A percentile compares a stretch with the other conserved stretches of the same genome.
phyloP scores from a whole-genome alignment of 129 eudicot genomes.

The Solidago caesia region DNA sequence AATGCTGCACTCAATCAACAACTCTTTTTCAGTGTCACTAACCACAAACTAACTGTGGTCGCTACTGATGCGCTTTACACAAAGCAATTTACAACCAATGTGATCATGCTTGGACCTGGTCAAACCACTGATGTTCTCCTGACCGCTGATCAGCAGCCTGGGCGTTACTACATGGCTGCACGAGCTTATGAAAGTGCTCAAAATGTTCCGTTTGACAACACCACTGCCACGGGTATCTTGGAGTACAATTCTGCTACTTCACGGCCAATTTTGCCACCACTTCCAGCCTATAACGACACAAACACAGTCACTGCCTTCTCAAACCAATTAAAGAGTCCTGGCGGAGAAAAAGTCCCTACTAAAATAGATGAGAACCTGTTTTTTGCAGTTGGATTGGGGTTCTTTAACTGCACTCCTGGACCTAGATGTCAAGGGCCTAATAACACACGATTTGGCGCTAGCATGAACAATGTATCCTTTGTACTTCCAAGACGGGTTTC shows the following conservation, averaged over 20 bases:
- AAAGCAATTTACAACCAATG: constrained; percentile 10
- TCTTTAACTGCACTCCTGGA: neutral
- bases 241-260: constrained; percentile 1
- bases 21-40: constrained; percentile 15
- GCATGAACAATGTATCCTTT: constrained; percentile 39
- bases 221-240: neutral
- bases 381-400: neutral
- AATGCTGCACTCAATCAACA: constrained; percentile 16
- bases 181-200: constrained; percentile 6
- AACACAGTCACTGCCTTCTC: neutral
- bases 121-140: constrained; percentile 5
- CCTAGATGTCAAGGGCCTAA: constrained; percentile 7
- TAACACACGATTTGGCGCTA: neutral
- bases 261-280: neutral
- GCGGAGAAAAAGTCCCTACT: neutral
- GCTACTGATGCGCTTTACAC: neutral
- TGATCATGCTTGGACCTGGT: constrained; percentile 23
- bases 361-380: neutral
- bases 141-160: constrained; percentile 5
- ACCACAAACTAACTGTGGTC: neutral
- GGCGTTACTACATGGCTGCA: constrained; percentile 14
- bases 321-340: neutral
- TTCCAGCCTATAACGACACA: constrained; percentile 3
- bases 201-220: neutral
- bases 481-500: constrained; percentile 47